These are phyloP conservation scores for Solanum ossicruentum DNA, from an alignment of 257 asterid species.

Conservation along the genomic window DNA sequence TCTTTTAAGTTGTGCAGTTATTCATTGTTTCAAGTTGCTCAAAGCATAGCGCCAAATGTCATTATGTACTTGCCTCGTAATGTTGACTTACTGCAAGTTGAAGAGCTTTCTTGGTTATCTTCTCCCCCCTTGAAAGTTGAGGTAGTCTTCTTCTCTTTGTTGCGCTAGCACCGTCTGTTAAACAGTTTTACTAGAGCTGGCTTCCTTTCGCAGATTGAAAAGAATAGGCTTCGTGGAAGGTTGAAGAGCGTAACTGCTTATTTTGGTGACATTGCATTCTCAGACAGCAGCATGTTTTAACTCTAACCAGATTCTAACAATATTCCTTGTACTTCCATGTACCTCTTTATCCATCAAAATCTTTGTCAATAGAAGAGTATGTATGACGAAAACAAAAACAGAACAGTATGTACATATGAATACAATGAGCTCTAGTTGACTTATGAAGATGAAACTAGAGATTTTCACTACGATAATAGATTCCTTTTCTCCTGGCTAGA, in stretches of 20 bases:
- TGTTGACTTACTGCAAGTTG: constrained; percentile 47
- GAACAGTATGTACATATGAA: background rate
- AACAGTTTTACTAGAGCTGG: background rate
- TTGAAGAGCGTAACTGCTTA: constrained; percentile 52
- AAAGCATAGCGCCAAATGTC: constrained; percentile 55
- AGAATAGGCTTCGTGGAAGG: constrained; percentile 29
- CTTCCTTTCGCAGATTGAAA: constrained; percentile 47
- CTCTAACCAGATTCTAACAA: background rate
- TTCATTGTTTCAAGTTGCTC: constrained; percentile 58
- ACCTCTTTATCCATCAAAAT: background rate
- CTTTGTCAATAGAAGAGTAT: background rate
- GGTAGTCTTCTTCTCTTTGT: constrained; percentile 16
- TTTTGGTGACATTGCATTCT: constrained; percentile 30
- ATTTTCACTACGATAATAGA: background rate
- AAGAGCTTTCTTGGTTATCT: constrained; percentile 65
- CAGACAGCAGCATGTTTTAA: background rate
- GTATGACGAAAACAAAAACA: background rate
- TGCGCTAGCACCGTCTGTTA: background rate
- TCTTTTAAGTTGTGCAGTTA: constrained; percentile 29
- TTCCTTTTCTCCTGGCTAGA: background rate
- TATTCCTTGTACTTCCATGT: background rate
- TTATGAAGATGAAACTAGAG: background rate
- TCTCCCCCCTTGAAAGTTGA: constrained; percentile 64
- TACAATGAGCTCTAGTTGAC: background rate
- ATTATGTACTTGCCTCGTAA: constrained; percentile 74